Evolutionary conservation across 805 yeast species (phyloP).

Genomic region (Myxozyma nipponensis): DNA sequence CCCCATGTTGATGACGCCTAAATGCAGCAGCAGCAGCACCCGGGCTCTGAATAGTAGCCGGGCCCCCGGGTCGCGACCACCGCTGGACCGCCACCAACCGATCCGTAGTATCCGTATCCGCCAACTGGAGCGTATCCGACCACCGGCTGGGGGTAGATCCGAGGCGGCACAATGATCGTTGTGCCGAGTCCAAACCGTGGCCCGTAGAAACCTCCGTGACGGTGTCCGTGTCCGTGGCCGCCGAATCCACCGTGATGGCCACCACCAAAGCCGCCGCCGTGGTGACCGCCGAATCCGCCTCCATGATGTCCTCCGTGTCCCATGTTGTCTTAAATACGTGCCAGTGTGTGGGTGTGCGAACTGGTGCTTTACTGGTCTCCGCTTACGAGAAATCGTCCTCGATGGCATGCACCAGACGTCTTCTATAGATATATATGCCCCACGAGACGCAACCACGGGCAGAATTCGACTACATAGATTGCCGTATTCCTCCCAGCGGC

Average conservation of each 20-base stretch:
- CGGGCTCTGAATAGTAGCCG: conserved; percentile 6
- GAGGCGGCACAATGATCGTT: conserved; percentile 24
- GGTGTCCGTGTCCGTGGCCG: conserved; percentile 13
- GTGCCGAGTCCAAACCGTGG: conserved; percentile 20
- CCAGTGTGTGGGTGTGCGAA: not conserved
- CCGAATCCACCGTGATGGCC: conserved; percentile 13
- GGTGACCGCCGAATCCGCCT: conserved; percentile 11
- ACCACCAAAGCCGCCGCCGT: conserved; percentile 10
- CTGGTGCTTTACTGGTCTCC: too few species aligned
- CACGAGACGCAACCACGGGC: too few species aligned
- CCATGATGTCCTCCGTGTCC: conserved; percentile 6
- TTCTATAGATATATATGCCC: too few species aligned
- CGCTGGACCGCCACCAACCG: conserved; percentile 11
- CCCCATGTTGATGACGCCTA: not conserved
- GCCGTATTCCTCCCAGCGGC: too few species aligned
- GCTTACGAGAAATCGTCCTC: too few species aligned
- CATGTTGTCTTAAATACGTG: not conserved
- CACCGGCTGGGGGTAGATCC: conserved; percentile 9
- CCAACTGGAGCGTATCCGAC: conserved; percentile 14
- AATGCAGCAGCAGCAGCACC: conserved; percentile 23
- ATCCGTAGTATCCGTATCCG: conserved; percentile 24
- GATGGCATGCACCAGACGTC: too few species aligned
- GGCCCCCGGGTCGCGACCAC: conserved; percentile 6
- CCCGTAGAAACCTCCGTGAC: conserved; percentile 3
- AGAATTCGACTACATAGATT: too few species aligned